Evolutionary conservation across 208 protist genomes (phyloP).

Genomic region (Leishmania lainsoni): DNA sequence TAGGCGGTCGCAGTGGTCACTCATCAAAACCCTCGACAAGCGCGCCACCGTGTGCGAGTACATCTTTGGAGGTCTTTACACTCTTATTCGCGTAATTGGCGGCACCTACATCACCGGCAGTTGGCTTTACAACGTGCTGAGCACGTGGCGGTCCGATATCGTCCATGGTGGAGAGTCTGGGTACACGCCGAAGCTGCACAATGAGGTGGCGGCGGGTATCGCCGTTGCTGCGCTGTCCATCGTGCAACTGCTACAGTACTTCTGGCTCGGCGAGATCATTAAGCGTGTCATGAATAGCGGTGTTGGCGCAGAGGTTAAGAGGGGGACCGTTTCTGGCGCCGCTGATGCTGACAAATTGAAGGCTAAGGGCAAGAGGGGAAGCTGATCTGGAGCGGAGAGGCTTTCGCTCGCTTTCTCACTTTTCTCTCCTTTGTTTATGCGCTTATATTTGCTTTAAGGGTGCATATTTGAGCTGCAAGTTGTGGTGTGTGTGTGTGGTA

Average conservation of each 20-base stretch:
- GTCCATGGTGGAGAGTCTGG: slow-evolving; percentile 27
- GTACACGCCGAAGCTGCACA: slow-evolving; percentile 50
- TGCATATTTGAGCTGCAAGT: not conserved
- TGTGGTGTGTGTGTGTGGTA: not conserved
- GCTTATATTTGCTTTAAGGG: not conserved
- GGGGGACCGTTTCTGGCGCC: not conserved
- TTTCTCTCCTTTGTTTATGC: not conserved
- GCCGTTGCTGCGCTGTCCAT: slow-evolving; percentile 49
- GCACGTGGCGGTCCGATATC: slow-evolving; percentile 36
- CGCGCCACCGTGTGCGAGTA: slow-evolving; percentile 46
- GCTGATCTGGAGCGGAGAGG: not conserved
- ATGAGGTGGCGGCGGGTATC: slow-evolving; percentile 55
- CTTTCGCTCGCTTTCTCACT: not conserved
- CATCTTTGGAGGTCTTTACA: slow-evolving; percentile 66
- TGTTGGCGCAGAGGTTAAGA: not conserved
- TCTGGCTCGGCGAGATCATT: slow-evolving; percentile 80
- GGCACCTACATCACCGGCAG: slow-evolving; percentile 57
- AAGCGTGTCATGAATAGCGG: slow-evolving; percentile 38
- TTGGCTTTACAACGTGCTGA: slow-evolving; percentile 42
- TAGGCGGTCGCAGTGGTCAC: slow-evolving; percentile 19
- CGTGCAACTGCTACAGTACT: slow-evolving; percentile 79
- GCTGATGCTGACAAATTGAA: not conserved
- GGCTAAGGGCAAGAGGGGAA: not conserved
- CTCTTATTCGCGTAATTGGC: slow-evolving; percentile 69
- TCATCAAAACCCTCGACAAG: slow-evolving; percentile 24